Evolutionary conservation across 139 green algal genomes (phyloP), one percentile per base, ranked within the genome.

Genomic region (Eudorina sp.): DNA sequence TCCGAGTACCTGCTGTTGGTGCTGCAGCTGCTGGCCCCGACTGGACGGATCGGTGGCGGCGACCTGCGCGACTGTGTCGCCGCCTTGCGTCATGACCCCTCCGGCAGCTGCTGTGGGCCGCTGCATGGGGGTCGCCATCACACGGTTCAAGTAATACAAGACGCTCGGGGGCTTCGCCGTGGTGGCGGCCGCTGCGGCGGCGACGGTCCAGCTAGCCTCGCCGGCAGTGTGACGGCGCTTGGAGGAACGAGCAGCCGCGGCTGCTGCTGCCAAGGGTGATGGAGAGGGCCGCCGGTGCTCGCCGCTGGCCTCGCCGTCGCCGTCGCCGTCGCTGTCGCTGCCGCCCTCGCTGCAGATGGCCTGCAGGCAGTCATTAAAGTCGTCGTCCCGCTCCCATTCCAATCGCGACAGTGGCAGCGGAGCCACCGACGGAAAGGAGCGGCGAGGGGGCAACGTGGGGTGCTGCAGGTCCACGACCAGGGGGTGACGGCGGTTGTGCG

Each of bases 91-190:
- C n/a, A n/a, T n/a, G n/a, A 6, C 46, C 8, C 34, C 73, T 3
- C 3, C 73, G 13, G 43, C 19, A 40, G 43, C 43, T 18, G 16
- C 53, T 36, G 41, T 31, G 36, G 55, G 38, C 4, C n/a, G 40
- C 1, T 60, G 40, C 80, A 86, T 86, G 43, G 80, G 80, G 60
- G 40, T 41, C 43, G 27, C 29, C 41, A 14, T 14, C 9, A 86
- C 43, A 14, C 41, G 80, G 80, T 86, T 86, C 16, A 86, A n/a
- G 60, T 86, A 34, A 60, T 86, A 86, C 41, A 86, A 18, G 21
- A 66, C 80, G 27, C 60, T 77, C 48, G 43, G 45, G 40, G 68
- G 34, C 68, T 31, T 48, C 27, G 7, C 2, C 34, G 9, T 19
- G 70, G 3, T 8, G 70, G 16, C 70, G 70, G 41, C 18, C 6